Percentiles rank a stretch among this genome's conserved stretches.
Conservation (phyloP, 75 land plant species). For the Adiantum capillusveneris region DNA sequence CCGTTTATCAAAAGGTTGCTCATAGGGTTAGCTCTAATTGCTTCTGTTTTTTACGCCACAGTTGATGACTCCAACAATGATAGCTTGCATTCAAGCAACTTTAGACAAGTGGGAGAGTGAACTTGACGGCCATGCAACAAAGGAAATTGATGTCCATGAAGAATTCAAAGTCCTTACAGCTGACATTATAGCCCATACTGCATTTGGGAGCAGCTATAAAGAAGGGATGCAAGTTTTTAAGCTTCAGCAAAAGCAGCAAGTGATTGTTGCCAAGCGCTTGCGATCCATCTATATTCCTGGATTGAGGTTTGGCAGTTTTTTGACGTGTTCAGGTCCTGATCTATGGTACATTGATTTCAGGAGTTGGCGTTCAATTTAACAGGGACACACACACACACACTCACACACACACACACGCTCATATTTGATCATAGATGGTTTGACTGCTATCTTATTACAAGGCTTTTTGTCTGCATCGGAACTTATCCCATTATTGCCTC, state of each 20-base stretch:
- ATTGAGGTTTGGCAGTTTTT: conserved; percentile 15
- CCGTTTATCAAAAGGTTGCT: background rate
- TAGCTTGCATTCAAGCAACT: too few relatives aligned
- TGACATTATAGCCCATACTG: too few relatives aligned
- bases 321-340: background rate
- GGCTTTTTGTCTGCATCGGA: background rate
- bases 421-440: too few relatives aligned
- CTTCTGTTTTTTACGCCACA: conserved; percentile 8
- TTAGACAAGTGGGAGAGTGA: conserved; percentile 27
- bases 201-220: too few relatives aligned
- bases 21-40: conserved; percentile 8
- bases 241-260: conserved; percentile 12
- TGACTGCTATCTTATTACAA: background rate
- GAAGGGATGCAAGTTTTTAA: conserved; percentile 25
- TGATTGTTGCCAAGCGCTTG: conserved; percentile 1
- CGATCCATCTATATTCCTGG: conserved; percentile 20
- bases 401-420: too few relatives aligned
- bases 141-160: conserved; percentile 18
- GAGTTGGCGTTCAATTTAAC: too few relatives aligned
- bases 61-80: too few relatives aligned
- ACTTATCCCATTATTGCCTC: background rate
- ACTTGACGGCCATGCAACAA: background rate
- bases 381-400: too few relatives aligned
- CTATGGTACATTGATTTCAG: too few relatives aligned
- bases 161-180: conserved; percentile 11